Evolutionary conservation across 2,329 filamentous ascomycete genomes (phyloP), one percentile per base, ranked within the genome.

Genomic region (Phaeoacremonium minimum): DNA sequence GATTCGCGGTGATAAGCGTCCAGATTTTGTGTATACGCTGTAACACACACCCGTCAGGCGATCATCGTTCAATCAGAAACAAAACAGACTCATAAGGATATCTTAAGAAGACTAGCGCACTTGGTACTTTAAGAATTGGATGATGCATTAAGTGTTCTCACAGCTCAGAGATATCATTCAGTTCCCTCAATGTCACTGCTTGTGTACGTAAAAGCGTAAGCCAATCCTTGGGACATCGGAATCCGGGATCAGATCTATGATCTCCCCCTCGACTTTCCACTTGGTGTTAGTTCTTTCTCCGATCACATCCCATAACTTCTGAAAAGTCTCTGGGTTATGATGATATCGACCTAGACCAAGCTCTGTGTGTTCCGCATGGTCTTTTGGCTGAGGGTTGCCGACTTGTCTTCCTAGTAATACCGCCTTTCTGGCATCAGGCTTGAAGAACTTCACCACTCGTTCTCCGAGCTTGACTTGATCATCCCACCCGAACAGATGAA

Each of bases 271-370:
- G 7, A 31, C 32, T 31, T 40, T 37, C 64, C 64, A 67, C 17
- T 37, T 33, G 2, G 61, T 66, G 4, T 54, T 57, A 2, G 63
- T 66, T 33, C 56, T 47, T 17, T 33, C 37, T 3, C 60, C 60
- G 18, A 67, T 60, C 31, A 63, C 53, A 32, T 63, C 49, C 67
- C 66, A 70, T 32, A 70, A 42, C 26, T 41, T 48, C 46, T 62
- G 60, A 59, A 67, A 66, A 13, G 58, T 64, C 16, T 46, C 46
- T n/a, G 54, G 47, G 35, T 66, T 60, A 49, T 70, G 66, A 4
- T 58, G 46, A 40, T 61, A 69, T 14, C 55, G 47, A 31, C 43
- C 49, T 33, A 48, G 32, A 14, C 49, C 46, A 12, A 38, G 36
- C 14, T 47, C 43, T 13, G 33, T 36, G 11, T 41, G 28, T 22